Base-by-base conservation (phyloP, 2,329 filamentous ascomycete genomes). In the Ciborinia camelliae region DNA sequence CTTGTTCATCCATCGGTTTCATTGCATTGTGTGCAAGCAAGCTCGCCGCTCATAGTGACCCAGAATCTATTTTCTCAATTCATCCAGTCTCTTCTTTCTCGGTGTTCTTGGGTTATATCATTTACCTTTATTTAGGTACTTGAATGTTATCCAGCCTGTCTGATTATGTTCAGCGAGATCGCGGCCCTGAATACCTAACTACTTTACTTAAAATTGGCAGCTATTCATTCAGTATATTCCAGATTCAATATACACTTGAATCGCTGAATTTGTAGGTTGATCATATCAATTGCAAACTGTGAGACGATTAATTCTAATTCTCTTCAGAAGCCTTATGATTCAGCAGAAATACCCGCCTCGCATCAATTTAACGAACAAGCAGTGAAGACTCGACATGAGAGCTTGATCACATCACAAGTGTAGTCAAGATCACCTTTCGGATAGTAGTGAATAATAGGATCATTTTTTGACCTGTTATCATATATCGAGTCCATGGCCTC, bases 401-500 rank as follows among this genome's bases (percentile, higher is more conserved):
- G 65, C 47, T 63, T 72, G 65, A 70, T 53, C 53, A 63, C 51
- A 53, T 43, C 50, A 59, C 58, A 51, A 52, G 69, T 67, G 67
- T 65, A 53, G 62, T 52, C 28, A 59, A 60, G 65, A 66, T 67
- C 65, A 65, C 55, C 55, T 30, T 61, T 45, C 32, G 52, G 47
- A 62, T 30, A 47, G 26, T n/a, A 37, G 52, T 37, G 32, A 23
- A 54, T 54, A 26, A 35, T 43, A 37, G 50, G 20, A 62, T 62
- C 28, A 58, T 18, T 47, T 47, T 47, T 47, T 26, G 41, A 20
- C n/a, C 20, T 10, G 23, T 58, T 47, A 26, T 47, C 43, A 58
- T 26, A 58, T 37, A 45, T 55, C 50, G 51, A 55, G 65, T 68
- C 68, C 68, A 75, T 75, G 73, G 73, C 70, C 57, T 71, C 73